Base-by-base conservation (phyloP, 805 yeast species). In the Teunomyces stri region DNA sequence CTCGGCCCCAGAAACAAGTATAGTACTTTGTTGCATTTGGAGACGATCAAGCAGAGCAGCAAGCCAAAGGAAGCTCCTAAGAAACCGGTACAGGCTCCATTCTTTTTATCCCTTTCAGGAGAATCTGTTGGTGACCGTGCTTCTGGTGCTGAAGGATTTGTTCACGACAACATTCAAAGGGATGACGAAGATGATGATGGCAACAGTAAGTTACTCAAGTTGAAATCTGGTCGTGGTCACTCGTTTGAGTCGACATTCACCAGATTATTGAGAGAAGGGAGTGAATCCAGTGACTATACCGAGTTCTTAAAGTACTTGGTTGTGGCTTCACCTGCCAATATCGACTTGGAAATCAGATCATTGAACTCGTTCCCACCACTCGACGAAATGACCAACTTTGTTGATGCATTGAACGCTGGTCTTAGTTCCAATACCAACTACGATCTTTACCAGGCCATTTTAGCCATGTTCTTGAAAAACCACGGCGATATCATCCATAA, bases 21-120 rank as follows among this genome's bases (percentile, higher is more conserved):
- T 74, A 81, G 78, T 51, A 89, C 96, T 1, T 69, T 94, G 38
- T 64, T 88, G 40, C 84, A 94, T 62, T 68, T 94, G 54, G 98
- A 94, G 57, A 79, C 83, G 5, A 92, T 94, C 56, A 89, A 82
- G 59, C 80, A 78, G 62, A 80, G 99, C 59, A 90, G 89, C 62
- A 92, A 89, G 66, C 97, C 99, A 18, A 82, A 74, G 44, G 97
- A 89, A 62, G 86, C 92, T 0, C 87, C 94, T 29, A 88, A 87
- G 72, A 87, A 84, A 54, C 89, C 96, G 1, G 87, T 86, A 54
- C 78, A 82, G 51, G 81, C 88, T 0, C 84, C 85, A 12, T 94
- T 95, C 65, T 95, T 95, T 74, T 71, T 94, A 49, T 79, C 81
- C 40, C 69, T 85, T 16, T 61, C 80, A 4, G 89, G 89, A 27